Conservation (phyloP, 2,329 filamentous ascomycete species). For the Cryphonectria japonica region DNA sequence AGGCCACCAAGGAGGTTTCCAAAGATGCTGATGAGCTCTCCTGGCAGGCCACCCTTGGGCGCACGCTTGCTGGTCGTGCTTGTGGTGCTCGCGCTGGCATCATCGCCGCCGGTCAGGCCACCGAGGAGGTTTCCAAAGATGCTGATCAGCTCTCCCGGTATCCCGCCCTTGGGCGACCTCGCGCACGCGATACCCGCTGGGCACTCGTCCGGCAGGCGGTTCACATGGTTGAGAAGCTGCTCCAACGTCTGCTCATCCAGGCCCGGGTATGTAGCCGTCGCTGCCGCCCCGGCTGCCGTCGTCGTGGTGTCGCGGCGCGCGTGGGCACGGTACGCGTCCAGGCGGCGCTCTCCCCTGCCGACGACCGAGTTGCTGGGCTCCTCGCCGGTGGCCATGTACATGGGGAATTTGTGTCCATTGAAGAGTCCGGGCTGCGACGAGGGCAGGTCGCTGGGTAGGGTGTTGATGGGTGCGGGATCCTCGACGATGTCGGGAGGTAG, state of each 20-base stretch:
- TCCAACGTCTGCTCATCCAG: background rate
- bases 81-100: background rate
- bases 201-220: background rate
- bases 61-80: background rate
- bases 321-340: background rate
- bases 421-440: background rate
- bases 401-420: too few species aligned
- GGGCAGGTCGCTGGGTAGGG: background rate
- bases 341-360: background rate
- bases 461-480: background rate
- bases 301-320: background rate
- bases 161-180: background rate
- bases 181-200: background rate
- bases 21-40: background rate
- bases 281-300: too few species aligned
- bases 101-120: background rate
- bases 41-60: background rate
- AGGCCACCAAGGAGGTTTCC: background rate
- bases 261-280: background rate
- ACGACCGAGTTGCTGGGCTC: background rate
- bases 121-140: background rate
- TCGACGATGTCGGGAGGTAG: background rate
- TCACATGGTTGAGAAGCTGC: rapidly evolving
- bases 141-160: background rate
- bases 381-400: background rate